phyloP scores from a whole-genome alignment of 108 stramenopile genomes.

The Craspedostauros australis region DNA sequence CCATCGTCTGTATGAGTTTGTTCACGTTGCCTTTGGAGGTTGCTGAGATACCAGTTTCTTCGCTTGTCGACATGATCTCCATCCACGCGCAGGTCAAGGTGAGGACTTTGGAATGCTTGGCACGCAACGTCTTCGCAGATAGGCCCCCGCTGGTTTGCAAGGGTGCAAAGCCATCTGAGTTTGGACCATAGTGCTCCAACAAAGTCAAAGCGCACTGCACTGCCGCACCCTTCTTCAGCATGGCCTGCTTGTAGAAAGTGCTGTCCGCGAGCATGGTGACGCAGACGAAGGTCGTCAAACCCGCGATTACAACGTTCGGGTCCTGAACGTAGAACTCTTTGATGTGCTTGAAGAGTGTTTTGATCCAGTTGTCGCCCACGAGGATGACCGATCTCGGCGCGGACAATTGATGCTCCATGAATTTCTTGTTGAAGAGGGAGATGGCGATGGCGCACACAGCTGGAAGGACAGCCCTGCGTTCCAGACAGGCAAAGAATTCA shows the following conservation, averaged over 20 bases:
- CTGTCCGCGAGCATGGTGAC: neutral
- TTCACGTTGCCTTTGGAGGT: too few species aligned
- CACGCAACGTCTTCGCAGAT: too few species aligned
- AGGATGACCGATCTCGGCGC: slow-evolving; percentile 15
- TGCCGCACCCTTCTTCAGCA: slow-evolving; percentile 10
- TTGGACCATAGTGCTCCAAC: slow-evolving; percentile 3
- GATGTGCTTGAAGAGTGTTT: slow-evolving; percentile 7
- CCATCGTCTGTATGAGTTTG: too few species aligned
- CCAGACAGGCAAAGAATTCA: slow-evolving; percentile 12
- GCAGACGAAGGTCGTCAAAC: slow-evolving; percentile 10
- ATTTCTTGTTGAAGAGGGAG: slow-evolving; percentile 3
- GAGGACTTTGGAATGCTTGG: too few species aligned
- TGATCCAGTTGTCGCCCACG: slow-evolving; percentile 19
- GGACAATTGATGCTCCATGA: slow-evolving; percentile 8
- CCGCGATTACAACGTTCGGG: slow-evolving; percentile 7
- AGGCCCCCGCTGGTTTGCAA: too few species aligned
- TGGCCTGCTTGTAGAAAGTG: slow-evolving; percentile 8
- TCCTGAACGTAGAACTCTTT: neutral
- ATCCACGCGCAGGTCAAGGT: too few species aligned
- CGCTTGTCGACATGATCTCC: too few species aligned
- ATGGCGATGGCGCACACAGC: slow-evolving; percentile 2
- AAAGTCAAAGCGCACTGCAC: slow-evolving; percentile 13
- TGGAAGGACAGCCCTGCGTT: slow-evolving; percentile 6
- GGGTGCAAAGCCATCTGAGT: too few species aligned
- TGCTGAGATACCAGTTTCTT: too few species aligned